These are phyloP conservation scores for Bacidia rubella DNA, from an alignment of 495 filamentous ascomycete genomes.

Conservation along the genomic window DNA sequence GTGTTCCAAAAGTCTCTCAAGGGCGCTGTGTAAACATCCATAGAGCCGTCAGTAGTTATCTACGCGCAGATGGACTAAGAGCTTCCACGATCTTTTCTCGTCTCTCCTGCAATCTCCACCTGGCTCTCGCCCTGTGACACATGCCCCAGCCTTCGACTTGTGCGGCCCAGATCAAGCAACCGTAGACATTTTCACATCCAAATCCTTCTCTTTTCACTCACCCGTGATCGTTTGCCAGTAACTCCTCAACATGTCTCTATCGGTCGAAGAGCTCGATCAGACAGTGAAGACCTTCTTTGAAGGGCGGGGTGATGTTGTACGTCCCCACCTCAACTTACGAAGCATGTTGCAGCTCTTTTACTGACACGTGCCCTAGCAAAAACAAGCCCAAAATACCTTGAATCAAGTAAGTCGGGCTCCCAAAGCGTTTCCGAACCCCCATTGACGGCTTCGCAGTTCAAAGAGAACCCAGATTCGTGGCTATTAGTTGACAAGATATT, in stretches of 20 bases:
- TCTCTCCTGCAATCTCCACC: not conserved
- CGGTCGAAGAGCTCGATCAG: slow-evolving; percentile 85
- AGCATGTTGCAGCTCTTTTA: slow-evolving; percentile 10
- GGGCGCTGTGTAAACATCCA: too few species aligned
- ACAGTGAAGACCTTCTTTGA: slow-evolving; percentile 96
- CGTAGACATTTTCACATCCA: not conserved
- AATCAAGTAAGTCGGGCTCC: slow-evolving; percentile 60
- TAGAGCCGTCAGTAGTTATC: too few species aligned
- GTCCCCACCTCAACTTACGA: slow-evolving; percentile 16
- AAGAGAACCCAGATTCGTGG: slow-evolving; percentile 97
- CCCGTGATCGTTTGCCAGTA: slow-evolving; percentile 10
- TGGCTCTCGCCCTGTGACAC: not conserved
- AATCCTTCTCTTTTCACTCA: not conserved
- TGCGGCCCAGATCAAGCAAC: not conserved
- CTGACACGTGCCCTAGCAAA: slow-evolving; percentile 55
- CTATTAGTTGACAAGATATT: slow-evolving; percentile 92
- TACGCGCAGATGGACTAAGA: not conserved
- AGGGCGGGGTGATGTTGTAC: slow-evolving; percentile 80
- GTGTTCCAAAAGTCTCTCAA: too few species aligned
- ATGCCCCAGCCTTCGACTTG: not conserved
- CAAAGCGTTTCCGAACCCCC: not conserved
- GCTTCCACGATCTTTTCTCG: not conserved
- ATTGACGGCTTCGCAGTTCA: slow-evolving; percentile 57
- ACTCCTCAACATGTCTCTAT: slow-evolving; percentile 47
- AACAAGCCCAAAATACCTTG: slow-evolving; percentile 82